Conservation (phyloP, 169 alveolate species). For the Eimeria sp. region DNA sequence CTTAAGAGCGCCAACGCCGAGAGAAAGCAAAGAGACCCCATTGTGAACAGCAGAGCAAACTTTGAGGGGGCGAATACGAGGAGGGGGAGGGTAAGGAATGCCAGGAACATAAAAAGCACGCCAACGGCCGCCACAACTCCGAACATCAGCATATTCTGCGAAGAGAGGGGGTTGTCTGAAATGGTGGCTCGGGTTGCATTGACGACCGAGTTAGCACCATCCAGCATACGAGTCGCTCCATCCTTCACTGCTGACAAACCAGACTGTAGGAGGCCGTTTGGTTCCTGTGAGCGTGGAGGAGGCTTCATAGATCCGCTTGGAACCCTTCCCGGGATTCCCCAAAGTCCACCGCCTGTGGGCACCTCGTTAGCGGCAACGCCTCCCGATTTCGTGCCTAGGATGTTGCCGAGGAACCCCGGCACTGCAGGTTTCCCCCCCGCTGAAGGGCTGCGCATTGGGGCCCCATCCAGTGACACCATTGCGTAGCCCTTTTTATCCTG, state of each 20-base stretch:
- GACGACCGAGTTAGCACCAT: constrained; percentile 54
- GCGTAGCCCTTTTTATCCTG: constrained; percentile 66
- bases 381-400: constrained; percentile 41
- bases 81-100: constrained; percentile 82
- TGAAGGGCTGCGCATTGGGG: constrained; percentile 51
- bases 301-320: constrained; percentile 73
- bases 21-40: constrained; percentile 80
- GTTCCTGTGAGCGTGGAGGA: constrained; percentile 55
- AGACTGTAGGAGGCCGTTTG: constrained; percentile 72
- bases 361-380: neutral
- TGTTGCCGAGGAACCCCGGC: constrained; percentile 72
- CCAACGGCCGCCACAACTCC: constrained; percentile 82
- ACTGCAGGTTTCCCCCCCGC: constrained; percentile 48
- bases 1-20: constrained; percentile 72
- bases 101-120: constrained; percentile 76
- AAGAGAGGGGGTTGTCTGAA: constrained; percentile 56
- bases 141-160: constrained; percentile 79
- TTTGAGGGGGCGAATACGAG: constrained; percentile 82
- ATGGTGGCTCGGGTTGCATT: constrained; percentile 73
- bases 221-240: constrained; percentile 74
- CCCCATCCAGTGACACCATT: constrained; percentile 63
- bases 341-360: constrained; percentile 16
- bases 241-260: constrained; percentile 80
- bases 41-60: constrained; percentile 77
- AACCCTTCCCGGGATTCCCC: constrained; percentile 44